phyloP scores from a whole-genome alignment of 2,329 filamentous ascomycete genomes.

The Sporothrix luriei region DNA sequence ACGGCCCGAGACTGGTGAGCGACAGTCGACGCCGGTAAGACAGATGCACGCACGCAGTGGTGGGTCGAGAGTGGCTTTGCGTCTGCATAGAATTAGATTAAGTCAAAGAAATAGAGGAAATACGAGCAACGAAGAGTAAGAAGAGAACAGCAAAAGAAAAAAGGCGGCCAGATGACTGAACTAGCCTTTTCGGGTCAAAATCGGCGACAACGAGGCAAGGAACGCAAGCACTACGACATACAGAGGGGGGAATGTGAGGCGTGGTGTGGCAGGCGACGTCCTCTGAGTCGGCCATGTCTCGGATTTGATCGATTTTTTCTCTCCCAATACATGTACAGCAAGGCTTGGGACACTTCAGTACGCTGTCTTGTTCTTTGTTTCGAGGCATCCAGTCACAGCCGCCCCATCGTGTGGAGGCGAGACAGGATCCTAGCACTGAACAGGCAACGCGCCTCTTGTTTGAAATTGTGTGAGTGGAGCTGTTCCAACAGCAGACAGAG shows the following conservation, averaged over 20 bases:
- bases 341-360: too few relatives aligned
- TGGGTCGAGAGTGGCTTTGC: background rate
- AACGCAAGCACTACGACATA: background rate
- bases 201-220: constrained; percentile 30
- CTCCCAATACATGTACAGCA: too few relatives aligned
- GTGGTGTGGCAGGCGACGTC: background rate
- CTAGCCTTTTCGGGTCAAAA: constrained; percentile 16
- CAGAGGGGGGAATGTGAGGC: background rate
- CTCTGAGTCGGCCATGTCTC: background rate
- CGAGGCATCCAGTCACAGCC: constrained; percentile 28
- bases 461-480: constrained; percentile 23
- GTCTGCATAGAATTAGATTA: constrained; percentile 18
- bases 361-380: constrained; percentile 12
- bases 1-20: background rate
- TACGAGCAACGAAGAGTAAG: constrained; percentile 6
- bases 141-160: background rate
- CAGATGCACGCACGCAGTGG: constrained; percentile 5
- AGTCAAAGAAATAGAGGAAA: constrained; percentile 22
- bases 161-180: background rate
- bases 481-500: background rate
- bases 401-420: constrained; percentile 27
- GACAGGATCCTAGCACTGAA: constrained; percentile 7
- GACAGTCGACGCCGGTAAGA: background rate
- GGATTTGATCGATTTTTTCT: background rate
- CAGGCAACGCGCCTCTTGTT: constrained; percentile 18